Evolutionary conservation across 2,329 filamentous ascomycete species (phyloP).

Genomic region (Alternaria incomplexa): DNA sequence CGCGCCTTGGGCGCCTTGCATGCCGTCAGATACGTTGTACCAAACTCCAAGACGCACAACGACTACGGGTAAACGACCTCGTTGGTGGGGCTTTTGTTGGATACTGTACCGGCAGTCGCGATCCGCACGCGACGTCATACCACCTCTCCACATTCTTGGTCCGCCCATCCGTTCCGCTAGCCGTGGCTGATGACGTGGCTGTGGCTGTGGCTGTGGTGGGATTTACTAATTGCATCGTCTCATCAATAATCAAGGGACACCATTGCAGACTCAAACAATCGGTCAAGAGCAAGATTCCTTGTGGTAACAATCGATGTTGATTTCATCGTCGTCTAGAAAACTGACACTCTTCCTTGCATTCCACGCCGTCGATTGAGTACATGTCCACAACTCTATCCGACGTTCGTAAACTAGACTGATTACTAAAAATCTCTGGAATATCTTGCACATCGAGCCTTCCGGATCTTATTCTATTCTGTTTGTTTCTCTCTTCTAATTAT

Average conservation of each 20-base stretch:
- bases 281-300: background rate
- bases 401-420: background rate
- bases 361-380: background rate
- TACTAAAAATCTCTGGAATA: background rate
- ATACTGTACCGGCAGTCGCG: constrained; percentile 1
- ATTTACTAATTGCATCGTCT: background rate
- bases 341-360: background rate
- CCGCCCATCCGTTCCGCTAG: background rate
- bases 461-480: background rate
- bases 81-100: constrained; percentile 1
- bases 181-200: constrained; percentile 12
- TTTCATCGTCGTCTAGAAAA: background rate
- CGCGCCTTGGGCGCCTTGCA: background rate
- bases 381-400: background rate
- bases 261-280: background rate
- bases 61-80: background rate
- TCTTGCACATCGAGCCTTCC: background rate
- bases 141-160: background rate
- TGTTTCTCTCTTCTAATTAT: background rate
- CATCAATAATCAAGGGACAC: background rate
- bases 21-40: background rate
- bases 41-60: background rate
- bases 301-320: background rate
- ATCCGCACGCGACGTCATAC: constrained; percentile 7
- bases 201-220: background rate